Evolutionary conservation across 2,329 filamentous ascomycete species (phyloP), one percentile per base, ranked within the genome.

Genomic region (Cordyceps cicadae): DNA sequence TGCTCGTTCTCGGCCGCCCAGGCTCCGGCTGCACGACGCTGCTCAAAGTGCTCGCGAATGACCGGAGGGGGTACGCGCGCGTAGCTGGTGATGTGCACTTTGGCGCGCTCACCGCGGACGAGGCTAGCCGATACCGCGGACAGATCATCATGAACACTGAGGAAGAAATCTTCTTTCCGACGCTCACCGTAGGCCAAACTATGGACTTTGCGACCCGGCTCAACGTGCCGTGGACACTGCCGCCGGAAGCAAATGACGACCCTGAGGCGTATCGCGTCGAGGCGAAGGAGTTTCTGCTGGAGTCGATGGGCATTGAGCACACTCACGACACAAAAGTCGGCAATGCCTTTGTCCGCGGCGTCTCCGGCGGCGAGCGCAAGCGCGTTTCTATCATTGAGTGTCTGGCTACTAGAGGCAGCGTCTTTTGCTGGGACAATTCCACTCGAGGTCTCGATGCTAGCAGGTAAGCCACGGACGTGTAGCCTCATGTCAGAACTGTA

Each of bases 111-210:
- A 78, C 66, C 74, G 81, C 72, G 66, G 77, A 67, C 69, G 82
- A 75, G 62, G 65, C 75, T 46, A 75, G 80, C 69, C 75, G 70
- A 12, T 85, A 83, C 65, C 74, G 78, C 1, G 79, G 81, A 2
- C 81, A 87, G 64, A 84, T 87, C 54, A 79, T 88, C 45, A 79
- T 90, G 63, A 91, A 91, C 71, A 89, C 86, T 21, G 86, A 89
- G 2, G 88, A 91, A 68, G 86, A 80, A 63, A 60, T 78, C 3
- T 77, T 78, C 67, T 91, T 89, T 63, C 85, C 89, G 0, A 82
- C 86, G 0, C 74, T 92, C 7, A 89, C 86, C 0, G 88, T 92
- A 2, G 81, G 83, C 4, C 81, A 89, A 66, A 92, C 88, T 0
- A 77, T 92, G 41, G 79, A 83, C 50, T 92, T 92, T 70, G 89